Percentiles rank a stretch among this genome's conserved stretches.
These are phyloP conservation scores for Xylariaceae sp. DNA, from an alignment of 2,329 filamentous ascomycete species.

Conservation along the genomic window DNA sequence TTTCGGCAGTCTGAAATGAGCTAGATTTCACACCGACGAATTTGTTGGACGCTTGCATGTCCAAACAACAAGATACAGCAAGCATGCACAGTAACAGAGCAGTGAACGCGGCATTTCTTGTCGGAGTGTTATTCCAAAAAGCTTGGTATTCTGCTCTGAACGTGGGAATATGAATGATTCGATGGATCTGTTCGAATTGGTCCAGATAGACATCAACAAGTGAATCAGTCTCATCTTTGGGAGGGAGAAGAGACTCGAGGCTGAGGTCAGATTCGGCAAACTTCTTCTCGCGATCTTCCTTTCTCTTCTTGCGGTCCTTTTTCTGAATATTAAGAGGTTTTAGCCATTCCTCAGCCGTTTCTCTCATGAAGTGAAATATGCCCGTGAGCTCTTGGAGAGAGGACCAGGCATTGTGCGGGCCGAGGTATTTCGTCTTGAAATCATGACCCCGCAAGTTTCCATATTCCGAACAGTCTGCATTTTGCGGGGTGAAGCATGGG, in stretches of 20 bases:
- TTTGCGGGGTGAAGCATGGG: conserved; percentile 38
- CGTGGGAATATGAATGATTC: conserved; percentile 62
- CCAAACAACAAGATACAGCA: conserved; percentile 60
- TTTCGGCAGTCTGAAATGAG: conserved; percentile 56
- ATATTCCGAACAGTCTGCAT: conserved; percentile 46
- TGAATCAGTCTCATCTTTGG: conserved; percentile 51
- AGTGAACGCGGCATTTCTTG: conserved; percentile 56
- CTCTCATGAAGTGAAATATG: conserved; percentile 63
- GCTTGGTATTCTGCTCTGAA: conserved; percentile 58
- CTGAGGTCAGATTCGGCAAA: conserved; percentile 51
- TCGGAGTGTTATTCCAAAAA: conserved; percentile 54
- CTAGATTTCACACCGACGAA: conserved; percentile 62
- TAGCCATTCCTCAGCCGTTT: conserved; percentile 64
- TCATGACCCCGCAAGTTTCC: conserved; percentile 62
- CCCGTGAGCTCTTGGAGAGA: conserved; percentile 60
- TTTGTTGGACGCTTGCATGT: conserved; percentile 54
- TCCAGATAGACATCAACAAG: conserved; percentile 55
- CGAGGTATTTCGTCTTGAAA: conserved; percentile 63
- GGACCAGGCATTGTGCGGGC: conserved; percentile 63
- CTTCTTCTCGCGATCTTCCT: conserved; percentile 54
- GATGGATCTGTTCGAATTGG: conserved; percentile 58
- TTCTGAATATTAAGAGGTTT: conserved; percentile 58
- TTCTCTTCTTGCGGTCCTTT: conserved; percentile 59
- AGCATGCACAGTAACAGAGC: conserved; percentile 63
- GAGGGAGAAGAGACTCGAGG: conserved; percentile 54